These are phyloP conservation scores for Termitomyces eurrhizus DNA, from an alignment of 768 basidiomycete genomes.

Conservation along the genomic window DNA sequence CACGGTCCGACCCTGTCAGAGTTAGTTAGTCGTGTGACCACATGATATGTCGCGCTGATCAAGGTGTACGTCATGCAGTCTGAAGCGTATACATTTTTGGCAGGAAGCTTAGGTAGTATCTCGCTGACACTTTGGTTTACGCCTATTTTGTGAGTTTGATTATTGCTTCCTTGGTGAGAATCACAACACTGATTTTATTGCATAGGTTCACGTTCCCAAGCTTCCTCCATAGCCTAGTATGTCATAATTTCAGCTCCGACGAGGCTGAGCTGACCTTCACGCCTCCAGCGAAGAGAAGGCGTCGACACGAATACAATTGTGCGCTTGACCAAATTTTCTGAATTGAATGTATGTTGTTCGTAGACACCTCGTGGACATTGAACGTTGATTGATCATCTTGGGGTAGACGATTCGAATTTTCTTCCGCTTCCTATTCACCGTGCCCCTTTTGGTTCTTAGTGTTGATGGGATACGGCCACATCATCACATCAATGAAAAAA, in stretches of 20 bases:
- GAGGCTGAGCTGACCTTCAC: background rate
- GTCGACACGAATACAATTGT: conserved; percentile 65
- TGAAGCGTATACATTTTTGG: conserved; percentile 67
- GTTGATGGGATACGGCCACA: conserved; percentile 64
- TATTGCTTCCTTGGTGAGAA: background rate
- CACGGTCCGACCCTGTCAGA: conserved; percentile 53
- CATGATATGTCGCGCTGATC: conserved; percentile 2
- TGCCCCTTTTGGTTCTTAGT: conserved; percentile 63
- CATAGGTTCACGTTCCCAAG: conserved; percentile 61
- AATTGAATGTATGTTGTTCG: conserved; percentile 62
- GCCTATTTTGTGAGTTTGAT: conserved; percentile 54
- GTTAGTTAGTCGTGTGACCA: conserved; percentile 30
- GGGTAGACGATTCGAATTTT: conserved; percentile 61
- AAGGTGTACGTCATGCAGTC: conserved; percentile 37
- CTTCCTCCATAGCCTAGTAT: conserved; percentile 59
- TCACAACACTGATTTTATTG: conserved; percentile 36
- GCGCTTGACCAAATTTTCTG: conserved; percentile 75
- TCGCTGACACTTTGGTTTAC: conserved; percentile 72
- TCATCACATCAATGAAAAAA: conserved; percentile 59
- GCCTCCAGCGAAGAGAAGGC: conserved; percentile 48
- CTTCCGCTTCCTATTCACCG: conserved; percentile 69
- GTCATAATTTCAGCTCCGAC: conserved; percentile 16
- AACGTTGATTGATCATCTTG: conserved; percentile 1
- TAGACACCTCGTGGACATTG: background rate
- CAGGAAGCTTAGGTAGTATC: conserved; percentile 65